A percentile compares a stretch with the other conserved stretches of the same genome.
These are phyloP conservation scores for Orbilia oligospora DNA, from an alignment of 2,329 filamentous ascomycete species.

Conservation along the genomic window DNA sequence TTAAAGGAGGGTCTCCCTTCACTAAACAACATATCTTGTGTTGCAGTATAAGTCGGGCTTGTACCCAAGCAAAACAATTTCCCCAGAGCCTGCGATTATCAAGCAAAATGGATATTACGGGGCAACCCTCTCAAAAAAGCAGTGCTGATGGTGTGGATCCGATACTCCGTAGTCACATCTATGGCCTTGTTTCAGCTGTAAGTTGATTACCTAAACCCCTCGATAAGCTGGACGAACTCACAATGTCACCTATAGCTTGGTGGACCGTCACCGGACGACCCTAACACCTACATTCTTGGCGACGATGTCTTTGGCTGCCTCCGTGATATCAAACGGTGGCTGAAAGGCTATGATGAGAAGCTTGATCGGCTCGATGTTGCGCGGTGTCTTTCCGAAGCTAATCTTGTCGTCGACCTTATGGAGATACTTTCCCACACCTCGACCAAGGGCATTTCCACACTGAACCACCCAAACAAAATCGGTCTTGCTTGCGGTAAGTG, in stretches of 20 bases:
- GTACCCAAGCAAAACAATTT: background rate
- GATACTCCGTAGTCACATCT: conserved; percentile 92
- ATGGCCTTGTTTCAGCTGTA: conserved; percentile 93
- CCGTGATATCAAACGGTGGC: conserved; percentile 94
- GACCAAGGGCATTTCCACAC: conserved; percentile 71
- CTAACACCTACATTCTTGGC: conserved; percentile 87
- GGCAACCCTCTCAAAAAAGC: conserved; percentile 62
- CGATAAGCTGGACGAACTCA: conserved; percentile 43
- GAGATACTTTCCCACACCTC: conserved; percentile 79
- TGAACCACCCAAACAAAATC: conserved; percentile 67
- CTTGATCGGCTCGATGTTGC: conserved; percentile 95
- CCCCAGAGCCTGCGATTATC: background rate
- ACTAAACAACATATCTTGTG: too few species aligned
- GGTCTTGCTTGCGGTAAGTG: conserved; percentile 80
- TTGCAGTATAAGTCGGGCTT: background rate
- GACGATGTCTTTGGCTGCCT: conserved; percentile 93
- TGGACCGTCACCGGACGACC: conserved; percentile 82
- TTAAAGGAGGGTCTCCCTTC: too few species aligned
- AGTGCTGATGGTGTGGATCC: conserved; percentile 80
- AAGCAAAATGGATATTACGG: conserved; percentile 56
- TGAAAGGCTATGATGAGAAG: conserved; percentile 94
- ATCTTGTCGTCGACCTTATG: conserved; percentile 89
- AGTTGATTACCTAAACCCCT: conserved; percentile 65
- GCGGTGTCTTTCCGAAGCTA: conserved; percentile 90
- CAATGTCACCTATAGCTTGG: conserved; percentile 76